phyloP scores from a whole-genome alignment of 2,329 filamentous ascomycete genomes.

The Venturiaceae sp. region DNA sequence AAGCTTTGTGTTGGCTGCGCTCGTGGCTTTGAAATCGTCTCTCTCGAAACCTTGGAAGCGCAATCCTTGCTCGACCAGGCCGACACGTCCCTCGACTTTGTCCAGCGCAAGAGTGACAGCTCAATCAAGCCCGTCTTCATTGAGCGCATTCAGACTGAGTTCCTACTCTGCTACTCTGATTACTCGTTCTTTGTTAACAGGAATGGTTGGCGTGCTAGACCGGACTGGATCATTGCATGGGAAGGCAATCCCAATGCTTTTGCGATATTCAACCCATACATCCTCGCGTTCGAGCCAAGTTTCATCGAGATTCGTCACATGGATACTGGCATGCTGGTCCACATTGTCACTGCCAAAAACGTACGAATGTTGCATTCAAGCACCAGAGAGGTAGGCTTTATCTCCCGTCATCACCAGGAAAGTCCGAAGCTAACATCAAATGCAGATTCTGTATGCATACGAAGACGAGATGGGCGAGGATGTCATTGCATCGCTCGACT shows the following conservation, averaged over 20 bases:
- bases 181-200: slow-evolving; percentile 99
- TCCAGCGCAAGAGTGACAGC: slow-evolving; percentile 87
- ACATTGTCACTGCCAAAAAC: slow-evolving; percentile 93
- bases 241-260: slow-evolving; percentile 89
- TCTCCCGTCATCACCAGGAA: background rate
- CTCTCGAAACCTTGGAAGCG: slow-evolving; percentile 92
- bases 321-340: slow-evolving; percentile 81
- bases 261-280: slow-evolving; percentile 92
- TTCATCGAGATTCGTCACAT: slow-evolving; percentile 96
- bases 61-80: slow-evolving; percentile 95
- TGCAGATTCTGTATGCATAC: slow-evolving; percentile 90
- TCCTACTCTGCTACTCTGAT: slow-evolving; percentile 94
- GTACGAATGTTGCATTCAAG: slow-evolving; percentile 96
- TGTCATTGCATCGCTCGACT: slow-evolving; percentile 88
- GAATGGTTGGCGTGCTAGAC: slow-evolving; percentile 91
- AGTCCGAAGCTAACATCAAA: background rate
- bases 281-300: slow-evolving; percentile 91
- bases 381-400: slow-evolving; percentile 73
- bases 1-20: slow-evolving; percentile 95
- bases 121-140: slow-evolving; percentile 94
- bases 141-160: slow-evolving; percentile 92
- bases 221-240: slow-evolving; percentile 97
- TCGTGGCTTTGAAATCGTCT: slow-evolving; percentile 93
- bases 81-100: slow-evolving; percentile 95
- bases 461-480: slow-evolving; percentile 93